Evolutionary conservation across 2,329 filamentous ascomycete genomes (phyloP).

Genomic region (Davidsoniella neocaledoniae): DNA sequence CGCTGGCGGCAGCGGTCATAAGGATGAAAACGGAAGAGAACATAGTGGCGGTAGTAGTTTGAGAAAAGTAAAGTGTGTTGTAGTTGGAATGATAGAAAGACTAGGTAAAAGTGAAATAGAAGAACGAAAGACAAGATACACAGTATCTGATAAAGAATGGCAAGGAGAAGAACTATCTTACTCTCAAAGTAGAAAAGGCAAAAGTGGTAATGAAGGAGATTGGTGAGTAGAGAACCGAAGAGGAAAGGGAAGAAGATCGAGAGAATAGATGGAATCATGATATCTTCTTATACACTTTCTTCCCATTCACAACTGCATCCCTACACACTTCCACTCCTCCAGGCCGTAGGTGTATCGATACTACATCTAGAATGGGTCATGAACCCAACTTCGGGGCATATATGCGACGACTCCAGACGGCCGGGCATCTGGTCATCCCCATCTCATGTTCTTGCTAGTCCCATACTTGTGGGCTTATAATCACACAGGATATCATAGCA

Average conservation of each 20-base stretch:
- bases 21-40: constrained; percentile 14
- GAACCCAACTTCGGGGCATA: too few species aligned
- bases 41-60: constrained; percentile 8
- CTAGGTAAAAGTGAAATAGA: background rate
- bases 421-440: too few species aligned
- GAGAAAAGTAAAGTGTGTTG: background rate
- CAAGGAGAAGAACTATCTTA: too few species aligned
- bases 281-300: constrained; percentile 3
- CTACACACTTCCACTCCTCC: too few species aligned
- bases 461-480: too few species aligned
- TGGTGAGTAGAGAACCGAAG: constrained; percentile 9
- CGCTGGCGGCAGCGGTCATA: constrained; percentile 18
- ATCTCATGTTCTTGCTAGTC: too few species aligned
- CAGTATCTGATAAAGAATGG: background rate
- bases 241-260: background rate
- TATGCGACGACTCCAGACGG: too few species aligned
- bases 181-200: too few species aligned
- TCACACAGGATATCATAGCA: too few species aligned
- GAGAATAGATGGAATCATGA: background rate
- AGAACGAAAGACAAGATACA: background rate
- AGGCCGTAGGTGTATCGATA: too few species aligned
- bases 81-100: constrained; percentile 6
- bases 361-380: too few species aligned
- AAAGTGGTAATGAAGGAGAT: background rate
- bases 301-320: too few species aligned